Base-by-base conservation (phyloP, 129 eudicot genomes). In the Silybum marianum region DNA sequence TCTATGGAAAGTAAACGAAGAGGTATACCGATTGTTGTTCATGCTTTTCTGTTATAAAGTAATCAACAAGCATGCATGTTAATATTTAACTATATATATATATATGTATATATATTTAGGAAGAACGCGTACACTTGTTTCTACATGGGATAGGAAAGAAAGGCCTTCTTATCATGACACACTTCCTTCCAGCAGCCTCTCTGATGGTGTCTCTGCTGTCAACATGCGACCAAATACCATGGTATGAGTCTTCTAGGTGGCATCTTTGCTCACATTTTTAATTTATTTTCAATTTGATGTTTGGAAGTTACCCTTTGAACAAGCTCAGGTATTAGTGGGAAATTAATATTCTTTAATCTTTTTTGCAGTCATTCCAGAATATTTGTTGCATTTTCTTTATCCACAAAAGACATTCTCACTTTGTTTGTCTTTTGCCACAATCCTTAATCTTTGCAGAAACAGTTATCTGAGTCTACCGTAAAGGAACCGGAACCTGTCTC, bases 131-230 rank as follows among this genome's bases (percentile, higher is more conserved):
- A 74, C 91, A 18, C 84, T 89, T 84, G 93, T 87, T 72, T 84
- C 92, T 28, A 88, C 80, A 39, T 89, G 93, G 94, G 94, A 95
- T 80, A 89, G 83, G 82, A 92, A 86, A 75, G 99, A 91, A 62
- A 91, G 89, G 84, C 75, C 72, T 70, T 78, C 90, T 54, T 78
- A 51, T 74, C 85, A 80, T 69, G 92, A 86, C 72, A 88, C 81
- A 74, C 75, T 86, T 85, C 75, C 92, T 81, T 80, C 98, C 40
- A 87, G 87, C 88, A 84, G 75, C 86, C 72, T 84, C 23, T 84
- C 96, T 78, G 88, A 80, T 67, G 76, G 81, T 30, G 78, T 71
- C 48, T 79, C 84, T 76, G 82, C 81, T 86, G 89, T 77, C 79
- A 87, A 75, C 72, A 25, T 28, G 62, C 86, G 65, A 42, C 86